Base-by-base conservation (phyloP, 2,329 filamentous ascomycete species). In the Aspergillus tanneri region DNA sequence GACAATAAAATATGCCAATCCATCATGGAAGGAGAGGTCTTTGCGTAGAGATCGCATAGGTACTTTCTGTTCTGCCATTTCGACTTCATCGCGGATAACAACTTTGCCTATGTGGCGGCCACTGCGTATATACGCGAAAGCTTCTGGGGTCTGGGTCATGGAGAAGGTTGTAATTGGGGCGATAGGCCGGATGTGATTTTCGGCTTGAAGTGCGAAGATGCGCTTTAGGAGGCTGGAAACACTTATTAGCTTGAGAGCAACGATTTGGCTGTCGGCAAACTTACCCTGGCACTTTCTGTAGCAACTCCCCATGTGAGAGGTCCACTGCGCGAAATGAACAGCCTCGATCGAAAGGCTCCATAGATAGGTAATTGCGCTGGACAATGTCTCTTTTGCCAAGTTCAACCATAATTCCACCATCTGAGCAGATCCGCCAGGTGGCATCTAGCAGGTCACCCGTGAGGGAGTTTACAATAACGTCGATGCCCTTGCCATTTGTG, bases 21-120 rank as follows among this genome's bases (percentile, higher is more conserved):
- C 45, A 22, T 39, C 36, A 4, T 11, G 19, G 3, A 49, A 18
- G 5, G 18, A n/a, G 11, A 39, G 37, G n/a, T n/a, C n/a, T 21
- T 23, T 38, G 7, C 35, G 35, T 19, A 38, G 5, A 18, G 35
- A 8, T 22, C 16, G 35, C 7, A 25, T 30, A 36, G 27, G 35
- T 18, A 42, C 9, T 28, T n/a, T 12, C 23, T 28, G 18, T 7
- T 28, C 25, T 28, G 7, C 18, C n/a, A n/a, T n/a, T 11, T 34
- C n/a, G 25, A 14, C n/a, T 19, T 35, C 24, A 28, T 35, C 55
- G 12, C 53, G 53, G 11, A 73, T 49, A 9, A 73, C 67, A 3
- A 73, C 51, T 50, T 73, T 74, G 9, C 73, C 72, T 1, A 70
- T 62, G 39, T 73, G 70, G 1, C 54, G 56, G 0, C 70, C 70